Evolutionary conservation across 129 eudicot genomes (phyloP).

Genomic region (Flaveria ramosissima): DNA sequence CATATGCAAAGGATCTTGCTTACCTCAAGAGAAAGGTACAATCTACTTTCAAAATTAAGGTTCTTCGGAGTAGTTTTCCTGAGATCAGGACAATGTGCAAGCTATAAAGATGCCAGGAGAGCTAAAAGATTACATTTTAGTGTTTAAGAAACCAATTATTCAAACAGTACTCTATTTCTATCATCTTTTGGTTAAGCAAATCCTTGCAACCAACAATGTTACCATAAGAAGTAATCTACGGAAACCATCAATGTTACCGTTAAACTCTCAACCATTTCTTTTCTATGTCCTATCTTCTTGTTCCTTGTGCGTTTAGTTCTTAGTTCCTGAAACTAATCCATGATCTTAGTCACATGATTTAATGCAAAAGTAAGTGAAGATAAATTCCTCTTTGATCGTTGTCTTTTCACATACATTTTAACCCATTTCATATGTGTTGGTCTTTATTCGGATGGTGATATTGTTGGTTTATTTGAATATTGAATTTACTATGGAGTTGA

Average conservation of each 20-base stretch:
- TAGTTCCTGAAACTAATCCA: background rate
- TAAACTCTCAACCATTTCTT: background rate
- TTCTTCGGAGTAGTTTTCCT: conserved; percentile 5
- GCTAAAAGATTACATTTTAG: background rate
- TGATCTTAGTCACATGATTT: background rate
- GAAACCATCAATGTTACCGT: background rate
- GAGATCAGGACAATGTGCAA: background rate
- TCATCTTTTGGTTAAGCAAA: background rate
- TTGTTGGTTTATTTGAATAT: background rate
- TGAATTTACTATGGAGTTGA: background rate
- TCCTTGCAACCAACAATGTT: background rate
- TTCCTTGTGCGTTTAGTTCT: conserved; percentile 13
- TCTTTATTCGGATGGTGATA: background rate
- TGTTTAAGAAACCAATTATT: background rate
- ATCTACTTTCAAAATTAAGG: conserved; percentile 18
- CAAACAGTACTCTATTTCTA: background rate
- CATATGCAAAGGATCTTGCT: conserved; percentile 78
- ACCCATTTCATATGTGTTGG: background rate
- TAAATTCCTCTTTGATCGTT: background rate
- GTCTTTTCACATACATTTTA: conserved; percentile 13
- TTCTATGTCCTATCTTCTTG: background rate
- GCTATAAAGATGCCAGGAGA: background rate
- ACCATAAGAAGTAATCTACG: background rate
- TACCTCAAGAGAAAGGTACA: conserved; percentile 89
- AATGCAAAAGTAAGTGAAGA: background rate